Base-by-base conservation (phyloP, 1,284 basidiomycete species). In the Cystobasidiaceae sp. region DNA sequence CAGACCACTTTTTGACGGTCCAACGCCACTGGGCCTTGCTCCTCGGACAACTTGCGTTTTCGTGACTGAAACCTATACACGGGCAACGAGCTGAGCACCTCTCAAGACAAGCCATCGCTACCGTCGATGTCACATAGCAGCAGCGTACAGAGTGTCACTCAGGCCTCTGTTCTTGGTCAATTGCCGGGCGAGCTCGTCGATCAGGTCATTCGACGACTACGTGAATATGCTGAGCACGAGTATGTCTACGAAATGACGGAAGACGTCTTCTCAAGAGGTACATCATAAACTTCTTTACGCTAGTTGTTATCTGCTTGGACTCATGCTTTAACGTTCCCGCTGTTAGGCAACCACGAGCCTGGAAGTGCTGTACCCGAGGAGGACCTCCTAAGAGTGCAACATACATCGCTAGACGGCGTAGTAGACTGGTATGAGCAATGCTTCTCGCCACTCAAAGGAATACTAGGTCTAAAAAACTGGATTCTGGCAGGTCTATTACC, bases 101-200 rank as follows among this genome's bases (percentile, higher is more conserved):
- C n/a, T n/a, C n/a, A n/a, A n/a, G n/a, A n/a, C n/a, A n/a, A n/a
- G n/a, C n/a, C n/a, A n/a, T n/a, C n/a, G n/a, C n/a, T n/a, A n/a
- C n/a, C n/a, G n/a, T n/a, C 27, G 15, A 57, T 43, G 54, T 34
- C 39, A 25, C 54, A 57, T 28, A 34, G 41, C 27, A 39, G 58
- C 34, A 49, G 60, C 34, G 34, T 62, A 9, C 60, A 62, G 45
- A 41, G 60, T 34, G 50, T 62, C 17, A 44, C 50, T 33, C 60
- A 62, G 45, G 60, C 41, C 27, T 62, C 60, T 17, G 60, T 62
- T 15, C 48, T 62, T n/a, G 60, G 60, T 21, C 60, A 62, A 32
- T 45, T 62, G 11, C 41, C 37, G 11, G 37, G 49, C 37, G 60
- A 37, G 21, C 39, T 62, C 17, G 49, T 62, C 17, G 60, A 62